Evolutionary conservation across 2,329 filamentous ascomycete genomes (phyloP), one percentile per base, ranked within the genome.

Genomic region (Akanthomyces lecanii): DNA sequence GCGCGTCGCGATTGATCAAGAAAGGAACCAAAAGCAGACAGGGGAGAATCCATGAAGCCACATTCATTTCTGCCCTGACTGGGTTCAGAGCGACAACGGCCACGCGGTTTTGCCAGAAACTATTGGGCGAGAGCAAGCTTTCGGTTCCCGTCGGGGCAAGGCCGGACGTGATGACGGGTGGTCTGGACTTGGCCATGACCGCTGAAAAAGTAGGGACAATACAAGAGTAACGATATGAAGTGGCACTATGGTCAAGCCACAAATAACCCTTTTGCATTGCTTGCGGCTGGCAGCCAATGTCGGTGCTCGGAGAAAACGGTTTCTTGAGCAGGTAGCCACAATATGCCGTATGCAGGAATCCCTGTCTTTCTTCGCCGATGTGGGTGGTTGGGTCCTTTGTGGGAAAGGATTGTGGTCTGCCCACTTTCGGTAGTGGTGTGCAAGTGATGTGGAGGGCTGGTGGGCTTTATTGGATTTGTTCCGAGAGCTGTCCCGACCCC

Each of bases 231-330:
- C 5, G 38, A 11, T 11, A 38, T 47, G 44, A 28, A 42, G 54
- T 33, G 28, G 8, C 54, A 47, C 25, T 30, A n/a, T 28, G 55
- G 28, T 21, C 52, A 55, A 58, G 55, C 55, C 55, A 58, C 55
- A 50, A 18, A 21, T 18, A 16, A 42, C 7, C 38, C n/a, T n/a
- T n/a, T 42, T 16, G 12, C n/a, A 18, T 54, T 42, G 11, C 14
- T 38, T 16, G 16, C 14, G 52, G 23, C n/a, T 16, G 36, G 7
- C 16, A 5, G 18, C 44, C 8, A 30, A 42, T 40, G 53, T 56
- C 53, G 53, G 53, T 18, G 38, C 38, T 54, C 52, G 52, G 52
- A 36, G 52, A 7, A 56, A 56, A 45, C 23, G 53, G 53, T 12
- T 53, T 33, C 16, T 21, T 21, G 8, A 50, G 12, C n/a, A 23